phyloP scores from a whole-genome alignment of 345 rosid genomes.

The Populus euphratica region DNA sequence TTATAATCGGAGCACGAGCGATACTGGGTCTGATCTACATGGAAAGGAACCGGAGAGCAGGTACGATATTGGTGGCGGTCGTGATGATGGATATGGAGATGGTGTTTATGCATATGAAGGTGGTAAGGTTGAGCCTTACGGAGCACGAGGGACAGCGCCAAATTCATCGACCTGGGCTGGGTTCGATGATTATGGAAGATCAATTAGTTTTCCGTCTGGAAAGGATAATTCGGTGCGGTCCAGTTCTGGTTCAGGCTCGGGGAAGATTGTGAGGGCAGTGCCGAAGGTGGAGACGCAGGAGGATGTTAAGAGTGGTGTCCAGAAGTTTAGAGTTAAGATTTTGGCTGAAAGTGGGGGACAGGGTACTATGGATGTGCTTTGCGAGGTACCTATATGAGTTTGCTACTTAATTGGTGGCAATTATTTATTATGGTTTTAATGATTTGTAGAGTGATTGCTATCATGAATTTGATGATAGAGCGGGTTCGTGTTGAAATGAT shows the following conservation, averaged over 20 bases:
- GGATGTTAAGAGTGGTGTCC: slow-evolving; percentile 80
- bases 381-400: slow-evolving; percentile 51
- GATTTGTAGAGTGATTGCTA: not conserved
- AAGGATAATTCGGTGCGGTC: slow-evolving; percentile 41
- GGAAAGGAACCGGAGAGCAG: slow-evolving; percentile 60
- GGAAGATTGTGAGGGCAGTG: slow-evolving; percentile 84
- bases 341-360: slow-evolving; percentile 83
- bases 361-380: slow-evolving; percentile 86
- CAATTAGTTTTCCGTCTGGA: slow-evolving; percentile 56
- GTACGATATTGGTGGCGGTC: slow-evolving; percentile 26
- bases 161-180: slow-evolving; percentile 65
- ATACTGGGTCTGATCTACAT: slow-evolving; percentile 53
- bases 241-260: slow-evolving; percentile 34
- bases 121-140: slow-evolving; percentile 83
- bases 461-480: not conserved
- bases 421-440: not conserved
- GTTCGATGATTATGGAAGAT: slow-evolving; percentile 92
- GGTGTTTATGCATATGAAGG: slow-evolving; percentile 87
- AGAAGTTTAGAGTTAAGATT: slow-evolving; percentile 88
- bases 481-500: not conserved
- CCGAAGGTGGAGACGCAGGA: slow-evolving; percentile 84
- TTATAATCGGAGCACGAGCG: slow-evolving; percentile 42
- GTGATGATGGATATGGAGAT: slow-evolving; percentile 66
- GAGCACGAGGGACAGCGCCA: slow-evolving; percentile 87
- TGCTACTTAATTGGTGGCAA: not conserved